Evolutionary conservation across 2,329 filamentous ascomycete genomes (phyloP).

Genomic region (Intubia oerlemansii): DNA sequence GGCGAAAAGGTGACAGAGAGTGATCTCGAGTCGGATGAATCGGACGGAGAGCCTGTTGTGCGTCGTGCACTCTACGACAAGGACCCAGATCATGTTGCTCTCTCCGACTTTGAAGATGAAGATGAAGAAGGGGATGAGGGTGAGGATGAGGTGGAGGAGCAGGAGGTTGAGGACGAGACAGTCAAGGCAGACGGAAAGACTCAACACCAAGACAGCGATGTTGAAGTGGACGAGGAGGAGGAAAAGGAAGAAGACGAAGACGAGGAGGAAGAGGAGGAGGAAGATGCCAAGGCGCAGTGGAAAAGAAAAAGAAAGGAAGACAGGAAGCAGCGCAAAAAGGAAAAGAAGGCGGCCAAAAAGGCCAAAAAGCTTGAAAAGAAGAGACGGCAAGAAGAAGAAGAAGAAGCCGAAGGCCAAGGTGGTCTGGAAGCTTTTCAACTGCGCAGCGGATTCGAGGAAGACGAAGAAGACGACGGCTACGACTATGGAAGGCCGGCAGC

Average conservation of each 20-base stretch:
- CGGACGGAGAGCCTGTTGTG: conserved; percentile 6
- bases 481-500: neutral
- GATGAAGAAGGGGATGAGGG: conserved; percentile 9
- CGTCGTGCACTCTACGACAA: conserved; percentile 12
- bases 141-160: neutral
- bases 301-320: too few relatives aligned
- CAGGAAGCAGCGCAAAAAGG: conserved; percentile 2
- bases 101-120: conserved; percentile 15
- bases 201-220: too few relatives aligned
- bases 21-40: conserved; percentile 4
- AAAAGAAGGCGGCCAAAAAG: conserved; percentile 2
- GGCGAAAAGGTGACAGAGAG: conserved; percentile 11
- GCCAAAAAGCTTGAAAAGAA: too few relatives aligned
- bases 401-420: neutral
- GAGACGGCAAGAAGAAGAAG: neutral
- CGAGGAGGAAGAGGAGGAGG: neutral
- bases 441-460: conserved; percentile 2
- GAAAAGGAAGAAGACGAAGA: neutral
- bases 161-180: too few relatives aligned
- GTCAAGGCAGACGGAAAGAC: too few relatives aligned
- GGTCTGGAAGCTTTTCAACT: conserved; percentile 1
- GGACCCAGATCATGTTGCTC: conserved; percentile 11
- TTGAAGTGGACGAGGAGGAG: neutral
- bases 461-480: conserved; percentile 5
- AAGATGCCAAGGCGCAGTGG: too few relatives aligned